Base-by-base conservation (phyloP, 345 rosid species). In the Boechera divaricarpa region DNA sequence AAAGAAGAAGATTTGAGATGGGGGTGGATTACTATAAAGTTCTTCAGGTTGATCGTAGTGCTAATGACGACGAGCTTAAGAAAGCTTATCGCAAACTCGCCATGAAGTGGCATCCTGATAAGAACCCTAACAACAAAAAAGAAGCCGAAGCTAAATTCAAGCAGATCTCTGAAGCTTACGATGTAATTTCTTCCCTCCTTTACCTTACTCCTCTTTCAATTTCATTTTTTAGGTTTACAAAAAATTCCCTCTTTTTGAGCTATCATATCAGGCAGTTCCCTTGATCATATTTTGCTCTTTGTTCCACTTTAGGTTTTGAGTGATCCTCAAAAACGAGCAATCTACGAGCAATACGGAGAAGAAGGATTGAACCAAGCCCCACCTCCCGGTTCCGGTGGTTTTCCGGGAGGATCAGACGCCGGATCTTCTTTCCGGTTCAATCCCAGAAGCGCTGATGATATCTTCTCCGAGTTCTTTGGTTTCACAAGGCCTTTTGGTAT, bases 91-190 rank as follows among this genome's bases (percentile, higher is more conserved):
- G 96, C 51, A 92, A 86, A 79, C 96, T 92, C 45, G 98, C 98
- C 32, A 88, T 90, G 94, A 90, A 89, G 66, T 90, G 98, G 96
- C 98, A 92, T 69, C 98, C 96, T 12, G 98, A 92, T 77, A 92
- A 92, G 86, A 92, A 92, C 81, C 97, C 96, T 11, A 85, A 77
- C 53, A 88, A 89, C 75, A 92, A 90, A 72, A 89, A 87, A 35
- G 89, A 85, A 2, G 98, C 98, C 21, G 96, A 92, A 80, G 86
- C 94, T 10, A 90, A 88, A 72, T 92, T 92, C 94, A 92, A 92
- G 75, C 89, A 86, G 61, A 90, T 92, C 79, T 92, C 98, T 33
- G 94, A 90, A 69, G 94, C 98, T 24, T 92, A 92, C 76, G 96
- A 92, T 86, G 96, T 77, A 32, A 12, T 41, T 41, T 1, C 15